A percentile compares a stretch with the other conserved stretches of the same genome.
phyloP scores from a whole-genome alignment of 768 basidiomycete genomes.

The Calvatia gigantea region DNA sequence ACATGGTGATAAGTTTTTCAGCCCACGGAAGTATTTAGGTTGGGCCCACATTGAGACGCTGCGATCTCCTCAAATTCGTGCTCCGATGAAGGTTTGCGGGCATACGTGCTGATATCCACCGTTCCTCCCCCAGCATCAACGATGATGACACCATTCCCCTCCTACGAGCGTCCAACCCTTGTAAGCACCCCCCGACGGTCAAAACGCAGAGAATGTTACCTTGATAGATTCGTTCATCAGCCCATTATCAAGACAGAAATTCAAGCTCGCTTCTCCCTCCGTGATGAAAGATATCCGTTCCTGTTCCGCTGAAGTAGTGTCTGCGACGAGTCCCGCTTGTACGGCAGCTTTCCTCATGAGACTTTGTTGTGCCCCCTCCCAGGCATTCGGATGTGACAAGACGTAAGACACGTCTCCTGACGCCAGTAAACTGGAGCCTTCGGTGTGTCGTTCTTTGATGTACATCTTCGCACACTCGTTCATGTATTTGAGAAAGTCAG shows the following conservation, averaged over 20 bases:
- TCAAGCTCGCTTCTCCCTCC: conserved; percentile 53
- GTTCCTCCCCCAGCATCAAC: conserved; percentile 63
- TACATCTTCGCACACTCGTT: conserved; percentile 31
- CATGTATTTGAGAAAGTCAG: conserved; percentile 40
- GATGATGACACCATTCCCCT: conserved; percentile 44
- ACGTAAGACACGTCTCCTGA: conserved; percentile 32
- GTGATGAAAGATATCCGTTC: conserved; percentile 47
- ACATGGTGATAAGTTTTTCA: neutral
- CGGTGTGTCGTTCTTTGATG: conserved; percentile 35
- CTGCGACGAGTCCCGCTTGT: conserved; percentile 39
- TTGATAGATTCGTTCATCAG: conserved; percentile 11
- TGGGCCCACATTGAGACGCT: conserved; percentile 29
- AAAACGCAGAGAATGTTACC: neutral
- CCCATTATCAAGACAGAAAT: conserved; percentile 34
- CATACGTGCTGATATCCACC: conserved; percentile 55
- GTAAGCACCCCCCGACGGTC: neutral
- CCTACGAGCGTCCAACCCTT: conserved; percentile 24
- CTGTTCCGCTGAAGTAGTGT: conserved; percentile 22
- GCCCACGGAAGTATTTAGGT: neutral
- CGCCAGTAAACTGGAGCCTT: conserved; percentile 24
- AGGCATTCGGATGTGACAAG: conserved; percentile 50
- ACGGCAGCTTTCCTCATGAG: conserved; percentile 45
- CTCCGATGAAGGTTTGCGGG: conserved; percentile 21
- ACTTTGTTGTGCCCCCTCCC: conserved; percentile 50
- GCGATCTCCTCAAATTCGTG: conserved; percentile 38